Evolutionary conservation across 805 yeast species (phyloP).

Genomic region (Starmerella stigmatis): DNA sequence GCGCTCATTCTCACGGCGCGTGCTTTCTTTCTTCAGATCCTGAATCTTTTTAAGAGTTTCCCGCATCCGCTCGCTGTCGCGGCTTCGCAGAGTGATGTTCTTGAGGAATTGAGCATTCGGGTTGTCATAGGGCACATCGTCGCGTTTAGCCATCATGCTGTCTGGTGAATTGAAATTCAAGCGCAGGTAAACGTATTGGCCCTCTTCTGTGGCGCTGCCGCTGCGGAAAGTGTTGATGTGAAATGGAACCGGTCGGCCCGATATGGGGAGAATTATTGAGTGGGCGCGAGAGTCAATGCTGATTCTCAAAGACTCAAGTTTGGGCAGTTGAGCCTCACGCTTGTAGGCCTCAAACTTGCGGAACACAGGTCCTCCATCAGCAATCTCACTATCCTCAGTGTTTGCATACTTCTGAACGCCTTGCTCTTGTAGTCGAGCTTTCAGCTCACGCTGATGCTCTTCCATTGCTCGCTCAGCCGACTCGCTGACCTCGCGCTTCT

Average conservation of each 20-base stretch:
- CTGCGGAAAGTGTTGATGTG: slow-evolving; percentile 89
- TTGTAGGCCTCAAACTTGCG: slow-evolving; percentile 89
- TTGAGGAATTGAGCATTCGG: slow-evolving; percentile 79
- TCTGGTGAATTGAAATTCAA: slow-evolving; percentile 92
- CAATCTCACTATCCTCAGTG: slow-evolving; percentile 17
- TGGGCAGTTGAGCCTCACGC: slow-evolving; percentile 85
- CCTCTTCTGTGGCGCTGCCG: slow-evolving; percentile 93
- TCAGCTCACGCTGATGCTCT: slow-evolving; percentile 72
- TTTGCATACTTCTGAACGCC: slow-evolving; percentile 46
- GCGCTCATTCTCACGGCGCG: slow-evolving; percentile 80
- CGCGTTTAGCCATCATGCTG: slow-evolving; percentile 57
- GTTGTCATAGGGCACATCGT: slow-evolving; percentile 85
- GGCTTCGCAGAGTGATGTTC: slow-evolving; percentile 76
- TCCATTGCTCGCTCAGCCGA: slow-evolving; percentile 69
- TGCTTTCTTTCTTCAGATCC: slow-evolving; percentile 84
- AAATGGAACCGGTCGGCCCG: slow-evolving; percentile 96
- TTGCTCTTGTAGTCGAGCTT: slow-evolving; percentile 73
- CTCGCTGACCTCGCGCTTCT: slow-evolving; percentile 41
- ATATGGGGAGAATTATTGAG: slow-evolving; percentile 79
- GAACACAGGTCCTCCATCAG: slow-evolving; percentile 46
- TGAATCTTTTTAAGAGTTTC: slow-evolving; percentile 83
- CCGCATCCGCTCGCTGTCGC: slow-evolving; percentile 81
- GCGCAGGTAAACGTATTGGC: slow-evolving; percentile 83
- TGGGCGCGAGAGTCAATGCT: slow-evolving; percentile 82
- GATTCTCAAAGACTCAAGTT: slow-evolving; percentile 70